Evolutionary conservation across 2,329 filamentous ascomycete species (phyloP), one percentile per base, ranked within the genome.

Genomic region (Aureobasidium vineae): DNA sequence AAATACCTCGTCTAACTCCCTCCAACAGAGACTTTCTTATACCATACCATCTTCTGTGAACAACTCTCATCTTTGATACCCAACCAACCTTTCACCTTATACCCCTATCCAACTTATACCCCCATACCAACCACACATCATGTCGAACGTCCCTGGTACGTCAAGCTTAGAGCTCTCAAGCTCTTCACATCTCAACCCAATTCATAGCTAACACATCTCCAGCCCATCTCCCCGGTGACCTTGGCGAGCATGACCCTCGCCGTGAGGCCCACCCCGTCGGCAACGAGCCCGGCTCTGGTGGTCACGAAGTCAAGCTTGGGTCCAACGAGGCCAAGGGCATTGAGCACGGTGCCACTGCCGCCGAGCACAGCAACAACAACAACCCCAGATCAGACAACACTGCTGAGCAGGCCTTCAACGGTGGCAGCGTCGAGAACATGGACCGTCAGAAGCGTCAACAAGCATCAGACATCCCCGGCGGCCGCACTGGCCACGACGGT

Each of bases 151-250:
- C 33, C 61, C 61, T 54, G 33, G 61, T 64, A 54, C 21, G 61
- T 36, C 16, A 10, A 31, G 26, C 49, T 64, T 40, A 15, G 16
- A 21, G 36, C 49, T 64, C 13, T 11, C 19, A 28, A 43, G 40
- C 57, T 60, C 21, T 15, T 61, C 19, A 50, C 21, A 28, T 23
- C 31, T 26, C 21, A 3, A 21, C 19, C 13, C 3, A 41, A 60
- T 60, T 49, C n/a, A 21, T 7, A 45, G 28, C 45, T 63, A 52
- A 63, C 45, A 21, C 33, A n/a, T 7, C 15, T 63, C 28, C 31
- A 66, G 52, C 63, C 23, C 52, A 66, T 40, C 63, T 66, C n/a
- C 63, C 63, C 52, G 63, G 63, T 52, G 63, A 66, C 8, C 63
- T 66, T 41, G 63, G 63, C 21, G 52, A 56, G 45, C 52, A 66